These are phyloP conservation scores for Syzygium jambos DNA, from an alignment of 345 rosid genomes.

Conservation along the genomic window DNA sequence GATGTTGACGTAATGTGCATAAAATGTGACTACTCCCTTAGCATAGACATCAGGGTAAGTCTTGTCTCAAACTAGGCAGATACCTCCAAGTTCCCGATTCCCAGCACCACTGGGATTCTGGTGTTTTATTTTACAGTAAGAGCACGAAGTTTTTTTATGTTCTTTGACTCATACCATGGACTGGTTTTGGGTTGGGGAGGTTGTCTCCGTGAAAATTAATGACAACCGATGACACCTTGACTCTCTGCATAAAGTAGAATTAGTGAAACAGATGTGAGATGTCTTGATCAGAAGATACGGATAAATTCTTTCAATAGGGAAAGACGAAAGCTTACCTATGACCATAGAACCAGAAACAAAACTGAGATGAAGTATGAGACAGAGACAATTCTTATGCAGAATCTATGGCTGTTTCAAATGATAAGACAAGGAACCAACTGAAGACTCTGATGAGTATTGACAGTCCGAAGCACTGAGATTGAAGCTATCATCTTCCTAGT, in stretches of 20 bases:
- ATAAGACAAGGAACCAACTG: background rate
- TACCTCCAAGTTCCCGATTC: background rate
- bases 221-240: background rate
- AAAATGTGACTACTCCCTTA: background rate
- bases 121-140: background rate
- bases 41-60: background rate
- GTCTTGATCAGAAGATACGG: background rate
- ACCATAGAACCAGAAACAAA: background rate
- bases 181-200: background rate
- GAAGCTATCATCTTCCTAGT: background rate
- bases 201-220: background rate
- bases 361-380: background rate
- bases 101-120: background rate
- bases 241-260: background rate
- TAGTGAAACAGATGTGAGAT: background rate
- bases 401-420: background rate
- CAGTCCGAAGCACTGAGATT: background rate
- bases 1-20: background rate
- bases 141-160: background rate
- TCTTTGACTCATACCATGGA: background rate
- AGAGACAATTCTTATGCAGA: background rate
- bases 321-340: background rate
- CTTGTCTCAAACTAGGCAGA: background rate
- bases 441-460: background rate
- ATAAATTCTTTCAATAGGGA: background rate